These are phyloP conservation scores for Selaginella tamariscina DNA, from an alignment of 75 land plant species.

Conservation along the genomic window DNA sequence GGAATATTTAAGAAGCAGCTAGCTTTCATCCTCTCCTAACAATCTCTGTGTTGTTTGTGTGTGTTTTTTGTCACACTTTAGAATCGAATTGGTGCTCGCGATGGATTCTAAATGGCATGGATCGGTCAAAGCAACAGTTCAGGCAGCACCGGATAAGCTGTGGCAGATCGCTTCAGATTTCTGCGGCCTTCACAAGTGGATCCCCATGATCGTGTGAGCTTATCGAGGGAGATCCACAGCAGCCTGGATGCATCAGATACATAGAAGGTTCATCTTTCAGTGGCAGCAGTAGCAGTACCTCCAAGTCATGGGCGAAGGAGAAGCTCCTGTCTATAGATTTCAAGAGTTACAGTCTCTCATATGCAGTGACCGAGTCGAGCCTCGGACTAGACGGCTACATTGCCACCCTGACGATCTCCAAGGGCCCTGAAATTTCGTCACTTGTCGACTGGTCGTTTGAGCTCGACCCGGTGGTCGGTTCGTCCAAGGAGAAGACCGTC, in stretches of 20 bases:
- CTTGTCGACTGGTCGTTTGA: constrained; percentile 14
- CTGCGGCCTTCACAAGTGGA: constrained; percentile 12
- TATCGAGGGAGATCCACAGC: neutral
- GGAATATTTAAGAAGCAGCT: no score
- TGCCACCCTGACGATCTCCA: neutral
- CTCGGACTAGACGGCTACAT: constrained; percentile 10
- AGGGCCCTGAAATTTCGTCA: neutral
- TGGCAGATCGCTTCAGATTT: constrained; percentile 19
- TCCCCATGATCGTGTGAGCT: constrained; percentile 6
- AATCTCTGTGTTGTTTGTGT: no score
- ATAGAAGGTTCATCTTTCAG: neutral
- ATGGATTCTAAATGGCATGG: no score
- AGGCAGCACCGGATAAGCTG: neutral
- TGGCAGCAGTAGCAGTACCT: neutral
- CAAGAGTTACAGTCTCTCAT: neutral
- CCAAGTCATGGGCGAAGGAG: constrained; percentile 15
- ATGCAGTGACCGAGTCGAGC: constrained; percentile 6
- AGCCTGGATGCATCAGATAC: constrained; percentile 11
- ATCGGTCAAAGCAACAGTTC: neutral
- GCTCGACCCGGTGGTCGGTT: constrained; percentile 2
- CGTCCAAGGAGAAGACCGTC: constrained; percentile 8
- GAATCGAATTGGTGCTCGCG: no score
- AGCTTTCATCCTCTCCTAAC: no score
- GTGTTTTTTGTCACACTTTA: no score
- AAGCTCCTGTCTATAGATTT: constrained; percentile 2